Evolutionary conservation across 768 basidiomycete genomes (phyloP).

Genomic region (Leccinum boreale): DNA sequence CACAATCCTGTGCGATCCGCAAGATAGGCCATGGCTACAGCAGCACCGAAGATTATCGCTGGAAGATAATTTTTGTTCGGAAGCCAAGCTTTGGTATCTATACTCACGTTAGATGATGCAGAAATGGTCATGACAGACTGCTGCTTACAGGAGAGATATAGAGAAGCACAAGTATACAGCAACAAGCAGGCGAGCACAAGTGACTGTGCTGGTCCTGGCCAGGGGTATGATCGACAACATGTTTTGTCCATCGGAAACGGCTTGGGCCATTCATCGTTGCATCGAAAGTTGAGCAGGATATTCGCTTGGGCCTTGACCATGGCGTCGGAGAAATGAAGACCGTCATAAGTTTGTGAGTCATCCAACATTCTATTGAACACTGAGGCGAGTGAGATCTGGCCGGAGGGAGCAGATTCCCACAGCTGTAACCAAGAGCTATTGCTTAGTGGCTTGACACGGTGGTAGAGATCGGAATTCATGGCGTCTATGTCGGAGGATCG

Average conservation of each 20-base stretch:
- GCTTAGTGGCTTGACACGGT: slow-evolving; percentile 50
- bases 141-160: slow-evolving; percentile 35
- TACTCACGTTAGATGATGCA: slow-evolving; percentile 12
- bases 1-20: slow-evolving; percentile 87
- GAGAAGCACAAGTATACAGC: slow-evolving; percentile 48
- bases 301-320: slow-evolving; percentile 69
- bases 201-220: slow-evolving; percentile 54
- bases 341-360: slow-evolving; percentile 74
- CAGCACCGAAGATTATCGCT: slow-evolving; percentile 59
- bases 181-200: slow-evolving; percentile 47
- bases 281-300: slow-evolving; percentile 74
- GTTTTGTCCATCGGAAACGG: slow-evolving; percentile 68
- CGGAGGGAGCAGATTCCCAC: slow-evolving; percentile 15
- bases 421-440: slow-evolving; percentile 31
- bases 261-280: slow-evolving; percentile 69
- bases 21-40: slow-evolving; percentile 64
- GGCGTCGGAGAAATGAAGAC: slow-evolving; percentile 71
- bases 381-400: slow-evolving; percentile 58
- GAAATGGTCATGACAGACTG: not conserved
- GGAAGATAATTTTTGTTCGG: slow-evolving; percentile 31
- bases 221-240: slow-evolving; percentile 77
- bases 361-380: slow-evolving; percentile 83
- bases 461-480: slow-evolving; percentile 84
- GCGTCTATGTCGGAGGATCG: slow-evolving; percentile 77
- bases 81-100: slow-evolving; percentile 19